Evolutionary conservation across 768 basidiomycete species (phyloP), one percentile per base, ranked within the genome.

Genomic region (Podaxis carcinomalis): DNA sequence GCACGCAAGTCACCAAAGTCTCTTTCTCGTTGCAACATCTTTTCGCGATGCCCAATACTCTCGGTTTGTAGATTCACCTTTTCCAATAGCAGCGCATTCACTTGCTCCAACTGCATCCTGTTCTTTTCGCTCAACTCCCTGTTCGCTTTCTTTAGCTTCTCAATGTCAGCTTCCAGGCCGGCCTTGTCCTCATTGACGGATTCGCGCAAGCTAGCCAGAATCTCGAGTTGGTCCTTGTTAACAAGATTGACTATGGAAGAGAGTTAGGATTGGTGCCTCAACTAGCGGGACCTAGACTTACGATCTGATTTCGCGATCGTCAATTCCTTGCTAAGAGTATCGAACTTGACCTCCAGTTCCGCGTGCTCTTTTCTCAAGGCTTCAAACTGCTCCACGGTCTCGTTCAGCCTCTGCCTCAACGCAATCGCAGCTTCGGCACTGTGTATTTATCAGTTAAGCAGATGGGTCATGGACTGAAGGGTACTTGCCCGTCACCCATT

Each of bases 161-260:
- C 80, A 37, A 90, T 72, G 57, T 95, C 90, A 1, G 75, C 77
- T 68, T 91, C 90, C 9, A 95, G 80, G 13, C 77, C 83, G 11
- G 80, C 80, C 72, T 94, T 94, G 73, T 98, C 95, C 69, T 91
- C 88, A 68, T 88, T 89, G 46, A 96, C 91, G 1, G 91, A 93
- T 61, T 93, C 92, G 44, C 95, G 87, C 27, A 97, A 76, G 5
- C 86, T 86, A 2, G 87, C 82, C 35, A 98, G 86, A 61, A 95
- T 93, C 56, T 95, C 95, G 21, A 95, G 77, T 70, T 98, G 93
- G 69, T 97, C 94, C 71, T 92, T 93, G 77, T 94, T 91, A 49
- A 98, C 89, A 47, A 98, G 81, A 49, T 85, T 90, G 68, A 98
- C 95, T 96, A 67, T 11, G 36, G 39, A 50, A 13, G 65, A 40